These are phyloP conservation scores for Cercospora zeina DNA, from an alignment of 2,329 filamentous ascomycete genomes.

Conservation along the genomic window DNA sequence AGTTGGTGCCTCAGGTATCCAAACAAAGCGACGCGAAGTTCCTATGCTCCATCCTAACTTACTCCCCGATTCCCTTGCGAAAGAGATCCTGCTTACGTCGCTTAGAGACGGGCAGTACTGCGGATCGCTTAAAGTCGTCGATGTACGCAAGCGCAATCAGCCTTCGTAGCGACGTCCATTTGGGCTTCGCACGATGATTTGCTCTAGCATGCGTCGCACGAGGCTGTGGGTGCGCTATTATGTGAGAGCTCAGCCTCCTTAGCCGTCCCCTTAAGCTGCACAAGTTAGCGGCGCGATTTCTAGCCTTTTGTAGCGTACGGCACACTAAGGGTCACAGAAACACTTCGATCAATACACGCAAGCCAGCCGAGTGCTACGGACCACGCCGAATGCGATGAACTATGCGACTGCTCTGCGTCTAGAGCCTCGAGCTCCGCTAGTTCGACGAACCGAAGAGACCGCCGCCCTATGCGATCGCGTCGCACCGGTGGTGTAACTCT, in stretches of 20 bases:
- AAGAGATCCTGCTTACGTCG: not conserved
- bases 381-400: not conserved
- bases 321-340: not conserved
- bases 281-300: not conserved
- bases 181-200: not conserved
- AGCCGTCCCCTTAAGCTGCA: not conserved
- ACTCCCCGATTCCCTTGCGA: not conserved
- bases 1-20: not conserved
- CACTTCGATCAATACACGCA: not conserved
- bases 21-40: not conserved
- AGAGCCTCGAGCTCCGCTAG: not conserved
- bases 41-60: not conserved
- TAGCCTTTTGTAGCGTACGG: not conserved
- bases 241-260: not conserved
- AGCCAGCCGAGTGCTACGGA: not conserved
- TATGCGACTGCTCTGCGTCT: not conserved
- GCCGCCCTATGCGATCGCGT: slow-evolving; percentile 24
- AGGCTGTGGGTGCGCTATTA: not conserved
- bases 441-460: not conserved
- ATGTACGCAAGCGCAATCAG: too few relatives aligned
- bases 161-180: not conserved
- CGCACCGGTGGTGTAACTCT: slow-evolving; percentile 24
- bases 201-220: not conserved
- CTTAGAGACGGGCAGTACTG: not conserved
- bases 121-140: not conserved